Percentiles rank a stretch among this genome's conserved stretches.
Conservation (phyloP, 768 basidiomycete genomes). For the Psilocybe cyanescens region DNA sequence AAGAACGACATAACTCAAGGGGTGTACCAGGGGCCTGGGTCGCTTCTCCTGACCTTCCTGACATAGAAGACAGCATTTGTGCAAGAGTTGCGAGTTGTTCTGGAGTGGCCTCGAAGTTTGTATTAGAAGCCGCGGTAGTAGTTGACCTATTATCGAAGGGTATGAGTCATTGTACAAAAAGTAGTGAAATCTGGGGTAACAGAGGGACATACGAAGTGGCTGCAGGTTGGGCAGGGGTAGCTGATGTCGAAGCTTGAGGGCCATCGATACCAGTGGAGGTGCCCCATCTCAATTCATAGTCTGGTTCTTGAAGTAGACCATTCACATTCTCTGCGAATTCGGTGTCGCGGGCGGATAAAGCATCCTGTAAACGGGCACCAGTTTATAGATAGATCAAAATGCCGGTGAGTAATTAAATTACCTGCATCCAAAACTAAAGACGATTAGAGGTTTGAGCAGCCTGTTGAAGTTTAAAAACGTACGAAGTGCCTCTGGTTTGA, state of each 20-base stretch:
- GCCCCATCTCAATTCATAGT: slow-evolving; percentile 63
- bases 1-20: neutral
- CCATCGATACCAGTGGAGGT: slow-evolving; percentile 30
- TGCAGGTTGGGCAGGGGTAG: slow-evolving; percentile 29
- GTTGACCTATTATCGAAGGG: slow-evolving; percentile 17
- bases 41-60: slow-evolving; percentile 39
- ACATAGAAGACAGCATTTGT: slow-evolving; percentile 51
- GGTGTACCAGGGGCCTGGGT: slow-evolving; percentile 37
- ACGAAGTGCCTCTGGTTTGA: slow-evolving; percentile 92
- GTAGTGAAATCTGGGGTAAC: neutral
- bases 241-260: slow-evolving; percentile 48
- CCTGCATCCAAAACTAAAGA: slow-evolving; percentile 87
- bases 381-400: neutral
- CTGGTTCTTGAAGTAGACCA: slow-evolving; percentile 67
- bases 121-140: slow-evolving; percentile 18
- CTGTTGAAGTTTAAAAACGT: slow-evolving; percentile 9
- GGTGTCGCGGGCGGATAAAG: slow-evolving; percentile 64
- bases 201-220: slow-evolving; percentile 37
- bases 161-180: neutral
- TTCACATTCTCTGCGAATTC: slow-evolving; percentile 80
- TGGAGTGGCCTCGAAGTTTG: slow-evolving; percentile 49
- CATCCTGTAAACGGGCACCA: slow-evolving; percentile 51
- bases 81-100: slow-evolving; percentile 71
- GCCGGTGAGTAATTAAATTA: slow-evolving; percentile 28
- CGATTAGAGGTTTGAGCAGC: slow-evolving; percentile 11